These are phyloP conservation scores for Westerdykella sp. DNA, from an alignment of 2,329 filamentous ascomycete genomes.

Conservation along the genomic window DNA sequence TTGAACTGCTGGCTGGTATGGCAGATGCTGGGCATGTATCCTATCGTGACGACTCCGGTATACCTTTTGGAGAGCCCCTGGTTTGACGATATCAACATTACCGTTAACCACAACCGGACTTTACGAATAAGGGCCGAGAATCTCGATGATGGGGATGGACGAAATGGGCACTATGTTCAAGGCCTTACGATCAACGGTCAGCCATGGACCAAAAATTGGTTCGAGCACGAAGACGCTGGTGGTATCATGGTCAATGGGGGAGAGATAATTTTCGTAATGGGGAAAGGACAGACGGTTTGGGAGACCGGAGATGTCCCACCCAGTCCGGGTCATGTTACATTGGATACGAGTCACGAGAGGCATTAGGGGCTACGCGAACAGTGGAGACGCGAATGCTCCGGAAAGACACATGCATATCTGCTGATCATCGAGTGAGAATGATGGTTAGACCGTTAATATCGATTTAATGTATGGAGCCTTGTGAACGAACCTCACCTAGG, in stretches of 20 bases:
- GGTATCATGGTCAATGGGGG: constrained; percentile 38
- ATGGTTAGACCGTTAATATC: too few relatives aligned
- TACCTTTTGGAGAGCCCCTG: constrained; percentile 45
- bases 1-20: constrained; percentile 48
- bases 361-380: too few relatives aligned
- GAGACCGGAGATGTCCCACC: constrained; percentile 31
- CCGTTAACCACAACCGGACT: constrained; percentile 30
- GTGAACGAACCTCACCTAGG: too few relatives aligned
- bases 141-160: constrained; percentile 37
- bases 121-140: constrained; percentile 39
- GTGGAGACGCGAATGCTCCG: too few relatives aligned
- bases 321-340: constrained; percentile 24
- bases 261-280: constrained; percentile 30
- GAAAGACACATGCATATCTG: too few relatives aligned
- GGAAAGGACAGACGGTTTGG: constrained; percentile 22
- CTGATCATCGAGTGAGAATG: too few relatives aligned
- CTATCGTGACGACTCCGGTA: constrained; percentile 43
- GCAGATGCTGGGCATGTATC: constrained; percentile 47
- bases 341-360: background rate
- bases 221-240: constrained; percentile 46
- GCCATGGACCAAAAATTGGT: constrained; percentile 50
- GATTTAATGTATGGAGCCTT: too few relatives aligned
- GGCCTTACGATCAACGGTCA: constrained; percentile 49
- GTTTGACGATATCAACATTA: constrained; percentile 38
- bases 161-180: constrained; percentile 48